Conservation (phyloP, 108 stramenopile species). For the Nannochloropsis granulata region DNA sequence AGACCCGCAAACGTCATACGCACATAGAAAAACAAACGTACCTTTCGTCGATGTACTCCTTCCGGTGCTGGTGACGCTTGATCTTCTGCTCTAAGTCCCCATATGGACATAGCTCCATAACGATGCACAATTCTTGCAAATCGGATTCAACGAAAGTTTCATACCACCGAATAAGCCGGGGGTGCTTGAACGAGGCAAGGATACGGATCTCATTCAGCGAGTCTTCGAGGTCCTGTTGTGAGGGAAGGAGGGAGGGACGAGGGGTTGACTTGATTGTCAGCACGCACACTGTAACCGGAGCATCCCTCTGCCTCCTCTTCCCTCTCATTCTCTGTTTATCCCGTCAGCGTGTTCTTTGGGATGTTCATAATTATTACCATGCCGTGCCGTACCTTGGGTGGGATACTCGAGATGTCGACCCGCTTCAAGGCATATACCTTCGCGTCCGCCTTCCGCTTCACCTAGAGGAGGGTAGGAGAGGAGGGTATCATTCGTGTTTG, state of each 20-base stretch:
- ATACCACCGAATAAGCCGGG: not conserved
- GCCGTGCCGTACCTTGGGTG: not conserved
- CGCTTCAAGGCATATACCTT: not conserved
- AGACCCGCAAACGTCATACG: no score
- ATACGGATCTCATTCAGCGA: not conserved
- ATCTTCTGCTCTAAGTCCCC: conserved; percentile 35
- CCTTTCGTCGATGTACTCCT: conserved; percentile 18
- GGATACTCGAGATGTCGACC: not conserved
- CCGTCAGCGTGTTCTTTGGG: no score
- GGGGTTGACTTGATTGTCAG: no score
- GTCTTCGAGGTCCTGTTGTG: not conserved
- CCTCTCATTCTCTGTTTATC: no score
- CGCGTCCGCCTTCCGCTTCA: not conserved
- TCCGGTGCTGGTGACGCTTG: not conserved
- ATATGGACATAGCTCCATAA: conserved; percentile 44
- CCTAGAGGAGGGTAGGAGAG: not conserved
- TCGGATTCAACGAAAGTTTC: not conserved
- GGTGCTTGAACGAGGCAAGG: not conserved
- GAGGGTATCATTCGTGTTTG: no score
- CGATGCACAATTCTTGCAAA: conserved; percentile 31
- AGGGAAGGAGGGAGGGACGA: not conserved
- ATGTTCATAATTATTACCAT: no score
- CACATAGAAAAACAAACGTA: no score
- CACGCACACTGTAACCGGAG: no score
- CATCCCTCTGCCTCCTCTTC: no score